Evolutionary conservation across 257 asterid species (phyloP).

Genomic region (Petrea volubilis): DNA sequence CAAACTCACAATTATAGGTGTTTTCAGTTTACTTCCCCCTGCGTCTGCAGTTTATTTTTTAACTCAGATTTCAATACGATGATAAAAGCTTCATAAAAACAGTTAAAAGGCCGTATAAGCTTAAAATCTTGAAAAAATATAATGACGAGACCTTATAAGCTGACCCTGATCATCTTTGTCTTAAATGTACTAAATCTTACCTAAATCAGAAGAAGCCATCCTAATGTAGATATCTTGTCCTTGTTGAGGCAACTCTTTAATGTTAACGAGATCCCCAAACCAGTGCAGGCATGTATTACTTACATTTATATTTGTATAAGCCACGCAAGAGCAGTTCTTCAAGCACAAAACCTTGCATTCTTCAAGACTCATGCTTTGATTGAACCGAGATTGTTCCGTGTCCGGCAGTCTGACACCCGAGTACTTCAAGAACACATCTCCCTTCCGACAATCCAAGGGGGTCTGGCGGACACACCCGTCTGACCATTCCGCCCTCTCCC

Average conservation of each 20-base stretch:
- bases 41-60: slow-evolving; percentile 4
- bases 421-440: slow-evolving; percentile 22
- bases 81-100: background rate
- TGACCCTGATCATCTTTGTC: no score
- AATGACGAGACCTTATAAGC: no score
- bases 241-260: slow-evolving; percentile 13
- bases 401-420: slow-evolving; percentile 27
- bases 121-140: no score
- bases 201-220: no score
- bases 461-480: slow-evolving; percentile 19
- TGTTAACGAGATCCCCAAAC: slow-evolving; percentile 22
- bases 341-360: slow-evolving; percentile 25
- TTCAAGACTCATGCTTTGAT: slow-evolving; percentile 6
- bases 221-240: slow-evolving; percentile 29
- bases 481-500: no score
- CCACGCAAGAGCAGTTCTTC: slow-evolving; percentile 28
- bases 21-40: background rate
- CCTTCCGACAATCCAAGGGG: slow-evolving; percentile 10
- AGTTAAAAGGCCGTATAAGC: background rate
- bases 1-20: slow-evolving; percentile 8
- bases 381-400: slow-evolving; percentile 23
- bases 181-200: background rate
- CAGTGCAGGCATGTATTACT: slow-evolving; percentile 21
- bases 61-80: background rate
- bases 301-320: slow-evolving; percentile 18